phyloP scores from a whole-genome alignment of 805 yeast species.

The Kodamaea laetipori region DNA sequence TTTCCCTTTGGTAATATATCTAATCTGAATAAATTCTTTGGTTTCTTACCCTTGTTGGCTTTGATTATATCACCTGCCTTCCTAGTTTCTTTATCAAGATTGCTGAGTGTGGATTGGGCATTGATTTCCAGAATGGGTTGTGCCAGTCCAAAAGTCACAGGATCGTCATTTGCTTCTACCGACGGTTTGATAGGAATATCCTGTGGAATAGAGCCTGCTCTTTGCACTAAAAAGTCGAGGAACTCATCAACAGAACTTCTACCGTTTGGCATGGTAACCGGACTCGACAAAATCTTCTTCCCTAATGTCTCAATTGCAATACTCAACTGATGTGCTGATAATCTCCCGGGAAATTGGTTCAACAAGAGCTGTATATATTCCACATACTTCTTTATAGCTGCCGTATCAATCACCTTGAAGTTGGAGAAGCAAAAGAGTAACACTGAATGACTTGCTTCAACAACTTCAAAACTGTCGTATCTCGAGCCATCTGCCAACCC shows the following conservation, averaged over 20 bases:
- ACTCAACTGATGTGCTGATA: slow-evolving; percentile 57
- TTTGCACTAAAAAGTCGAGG: slow-evolving; percentile 42
- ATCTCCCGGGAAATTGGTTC: slow-evolving; percentile 55
- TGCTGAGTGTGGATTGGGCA: slow-evolving; percentile 38
- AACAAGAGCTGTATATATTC: slow-evolving; percentile 50
- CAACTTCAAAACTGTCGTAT: slow-evolving; percentile 29
- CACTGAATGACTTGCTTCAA: slow-evolving; percentile 70
- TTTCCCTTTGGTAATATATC: slow-evolving; percentile 17
- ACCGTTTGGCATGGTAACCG: slow-evolving; percentile 17
- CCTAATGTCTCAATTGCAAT: slow-evolving; percentile 62
- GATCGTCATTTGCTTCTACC: background rate
- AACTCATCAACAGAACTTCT: slow-evolving; percentile 27
- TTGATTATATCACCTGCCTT: slow-evolving; percentile 26
- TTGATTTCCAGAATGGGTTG: slow-evolving; percentile 41
- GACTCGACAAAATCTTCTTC: slow-evolving; percentile 34
- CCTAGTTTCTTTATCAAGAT: slow-evolving; percentile 23
- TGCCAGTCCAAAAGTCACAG: slow-evolving; percentile 20
- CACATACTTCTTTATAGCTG: slow-evolving; percentile 23
- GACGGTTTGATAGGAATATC: slow-evolving; percentile 26
- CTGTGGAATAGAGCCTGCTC: slow-evolving; percentile 40
- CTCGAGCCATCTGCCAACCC: slow-evolving; percentile 29
- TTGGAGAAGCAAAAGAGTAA: slow-evolving; percentile 39
- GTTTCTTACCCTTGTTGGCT: slow-evolving; percentile 35
- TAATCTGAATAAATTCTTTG: slow-evolving; percentile 29
- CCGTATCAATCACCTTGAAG: slow-evolving; percentile 16